These are phyloP conservation scores for Penicillium paradoxum DNA, from an alignment of 495 filamentous ascomycete genomes.

Conservation along the genomic window DNA sequence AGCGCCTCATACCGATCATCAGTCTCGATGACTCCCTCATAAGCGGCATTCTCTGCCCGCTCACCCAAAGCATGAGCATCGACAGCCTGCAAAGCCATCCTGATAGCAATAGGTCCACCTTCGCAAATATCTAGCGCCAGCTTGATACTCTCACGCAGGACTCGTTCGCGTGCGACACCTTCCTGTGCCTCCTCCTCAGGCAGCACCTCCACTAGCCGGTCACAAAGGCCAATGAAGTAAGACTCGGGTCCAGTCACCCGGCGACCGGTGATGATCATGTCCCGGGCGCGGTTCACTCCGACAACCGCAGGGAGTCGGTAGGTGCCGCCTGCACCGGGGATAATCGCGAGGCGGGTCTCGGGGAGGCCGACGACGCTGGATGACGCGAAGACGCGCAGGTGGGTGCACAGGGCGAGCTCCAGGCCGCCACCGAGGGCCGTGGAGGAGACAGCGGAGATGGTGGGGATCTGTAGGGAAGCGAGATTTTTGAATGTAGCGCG, in stretches of 20 bases:
- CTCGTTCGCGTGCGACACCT: constrained; percentile 56
- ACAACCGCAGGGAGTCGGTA: constrained; percentile 76
- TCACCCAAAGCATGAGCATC: constrained; percentile 53
- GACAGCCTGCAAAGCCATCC: constrained; percentile 68
- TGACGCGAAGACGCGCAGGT: constrained; percentile 76
- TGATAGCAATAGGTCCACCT: constrained; percentile 76
- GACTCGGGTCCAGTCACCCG: constrained; percentile 74
- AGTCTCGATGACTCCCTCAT: constrained; percentile 71
- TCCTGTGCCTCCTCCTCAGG: constrained; percentile 51
- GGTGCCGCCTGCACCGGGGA: constrained; percentile 91
- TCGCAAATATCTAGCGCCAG: constrained; percentile 78
- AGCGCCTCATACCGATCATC: constrained; percentile 85
- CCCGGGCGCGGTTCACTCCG: constrained; percentile 67
- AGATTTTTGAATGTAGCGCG: constrained; percentile 66
- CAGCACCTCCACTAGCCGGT: constrained; percentile 70
- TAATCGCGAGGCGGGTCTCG: constrained; percentile 86
- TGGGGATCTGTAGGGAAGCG: constrained; percentile 72
- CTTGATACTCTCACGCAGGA: constrained; percentile 67
- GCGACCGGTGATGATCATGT: constrained; percentile 81
- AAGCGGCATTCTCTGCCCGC: constrained; percentile 69
- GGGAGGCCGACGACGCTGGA: constrained; percentile 74
- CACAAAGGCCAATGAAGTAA: constrained; percentile 76
- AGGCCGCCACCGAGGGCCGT: constrained; percentile 87
- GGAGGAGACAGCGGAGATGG: constrained; percentile 76
- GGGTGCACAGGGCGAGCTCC: constrained; percentile 80